These are phyloP conservation scores for Eurotiales sp. DNA, from an alignment of 2,329 filamentous ascomycete genomes.

Conservation along the genomic window DNA sequence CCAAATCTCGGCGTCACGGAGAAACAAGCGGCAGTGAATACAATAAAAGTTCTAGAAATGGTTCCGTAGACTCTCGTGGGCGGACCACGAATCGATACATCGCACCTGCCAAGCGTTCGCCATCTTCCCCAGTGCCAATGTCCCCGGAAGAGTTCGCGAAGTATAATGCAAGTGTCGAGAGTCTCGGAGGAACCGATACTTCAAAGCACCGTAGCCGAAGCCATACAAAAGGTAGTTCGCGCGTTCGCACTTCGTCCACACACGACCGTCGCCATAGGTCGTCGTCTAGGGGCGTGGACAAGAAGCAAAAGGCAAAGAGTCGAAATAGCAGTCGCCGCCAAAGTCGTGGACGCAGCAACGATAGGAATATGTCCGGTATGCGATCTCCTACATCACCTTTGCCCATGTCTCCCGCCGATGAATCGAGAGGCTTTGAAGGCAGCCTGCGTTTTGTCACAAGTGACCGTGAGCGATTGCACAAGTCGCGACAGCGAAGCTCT, in stretches of 20 bases:
- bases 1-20: conserved; percentile 49
- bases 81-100: conserved; percentile 64
- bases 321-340: conserved; percentile 35
- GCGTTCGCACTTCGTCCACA: conserved; percentile 24
- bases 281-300: conserved; percentile 29
- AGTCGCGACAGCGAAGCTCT: conserved; percentile 49
- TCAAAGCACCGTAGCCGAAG: conserved; percentile 40
- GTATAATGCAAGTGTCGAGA: conserved; percentile 45
- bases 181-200: conserved; percentile 40
- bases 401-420: conserved; percentile 63
- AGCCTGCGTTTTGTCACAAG: conserved; percentile 41
- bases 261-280: conserved; percentile 34
- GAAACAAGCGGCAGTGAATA: conserved; percentile 43
- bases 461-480: conserved; percentile 42
- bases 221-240: conserved; percentile 38
- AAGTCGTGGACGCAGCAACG: conserved; percentile 58
- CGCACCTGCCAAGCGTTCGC: conserved; percentile 76
- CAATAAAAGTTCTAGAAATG: conserved; percentile 53
- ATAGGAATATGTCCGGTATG: conserved; percentile 55
- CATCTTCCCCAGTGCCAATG: conserved; percentile 90
- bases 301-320: conserved; percentile 33
- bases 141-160: conserved; percentile 72
- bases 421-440: conserved; percentile 60
- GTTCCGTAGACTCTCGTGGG: conserved; percentile 65
- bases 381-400: conserved; percentile 78